Evolutionary conservation across 1,139 yeast genomes (phyloP).

Genomic region (Suhomyces bokatorum): DNA sequence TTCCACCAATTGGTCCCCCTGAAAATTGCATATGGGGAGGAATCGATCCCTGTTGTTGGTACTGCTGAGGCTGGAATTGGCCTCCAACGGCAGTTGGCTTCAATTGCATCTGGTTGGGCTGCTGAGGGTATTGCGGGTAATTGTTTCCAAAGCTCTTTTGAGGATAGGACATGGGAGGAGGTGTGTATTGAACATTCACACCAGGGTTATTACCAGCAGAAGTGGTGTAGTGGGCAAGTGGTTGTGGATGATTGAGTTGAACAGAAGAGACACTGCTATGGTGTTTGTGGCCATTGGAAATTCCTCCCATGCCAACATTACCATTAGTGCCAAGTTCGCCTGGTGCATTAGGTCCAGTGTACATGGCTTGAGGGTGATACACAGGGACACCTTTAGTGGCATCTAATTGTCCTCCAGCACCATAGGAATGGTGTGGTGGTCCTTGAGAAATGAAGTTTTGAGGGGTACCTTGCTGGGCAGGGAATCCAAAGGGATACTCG

Average conservation of each 20-base stretch:
- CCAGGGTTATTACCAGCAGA: constrained; percentile 2
- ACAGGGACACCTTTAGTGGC: constrained; percentile 1
- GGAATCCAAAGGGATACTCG: constrained; percentile 18
- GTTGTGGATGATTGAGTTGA: constrained; percentile 13
- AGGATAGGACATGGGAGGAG: constrained; percentile 7
- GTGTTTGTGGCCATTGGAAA: constrained; percentile 6
- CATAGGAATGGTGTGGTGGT: constrained; percentile 6
- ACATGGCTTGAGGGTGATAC: constrained; percentile 7
- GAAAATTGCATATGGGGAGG: constrained; percentile 4
- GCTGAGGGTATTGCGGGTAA: constrained; percentile 4
- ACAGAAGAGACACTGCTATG: constrained; percentile 13
- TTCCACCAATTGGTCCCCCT: not conserved
- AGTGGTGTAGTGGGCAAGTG: constrained; percentile 13
- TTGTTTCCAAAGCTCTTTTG: constrained; percentile 4
- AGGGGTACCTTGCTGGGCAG: constrained; percentile 6
- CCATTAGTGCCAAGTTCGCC: constrained; percentile 6
- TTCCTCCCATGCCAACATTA: not conserved
- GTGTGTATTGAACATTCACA: constrained; percentile 1
- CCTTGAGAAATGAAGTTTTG: constrained; percentile 5
- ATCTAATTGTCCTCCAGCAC: constrained; percentile 9
- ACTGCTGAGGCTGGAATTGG: constrained; percentile 2
- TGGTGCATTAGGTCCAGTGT: constrained; percentile 6
- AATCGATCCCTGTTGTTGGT: constrained; percentile 1
- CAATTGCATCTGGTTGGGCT: constrained; percentile 1
- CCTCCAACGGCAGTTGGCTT: not conserved